These are phyloP conservation scores for Cyclostephanos tholiformis DNA, from an alignment of 108 stramenopile species.

Conservation along the genomic window DNA sequence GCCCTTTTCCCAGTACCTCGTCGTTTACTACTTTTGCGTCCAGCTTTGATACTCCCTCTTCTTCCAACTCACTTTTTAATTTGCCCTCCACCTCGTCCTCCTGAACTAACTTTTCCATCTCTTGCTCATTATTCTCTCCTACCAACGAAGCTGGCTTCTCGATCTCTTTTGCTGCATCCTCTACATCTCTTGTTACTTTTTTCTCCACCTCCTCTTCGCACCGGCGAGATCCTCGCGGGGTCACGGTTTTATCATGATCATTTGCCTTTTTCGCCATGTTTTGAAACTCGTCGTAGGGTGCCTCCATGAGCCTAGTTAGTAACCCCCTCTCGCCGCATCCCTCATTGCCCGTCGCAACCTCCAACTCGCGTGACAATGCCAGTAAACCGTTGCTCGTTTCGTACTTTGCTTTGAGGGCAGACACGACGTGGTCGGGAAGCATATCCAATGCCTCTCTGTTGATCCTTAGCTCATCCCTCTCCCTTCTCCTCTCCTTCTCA, in stretches of 20 bases:
- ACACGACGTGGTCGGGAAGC: slow-evolving; percentile 41
- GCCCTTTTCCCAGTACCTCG: too few relatives aligned
- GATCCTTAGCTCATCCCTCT: slow-evolving; percentile 15
- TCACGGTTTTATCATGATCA: not conserved
- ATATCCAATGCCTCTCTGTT: slow-evolving; percentile 30
- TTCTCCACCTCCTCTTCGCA: not conserved
- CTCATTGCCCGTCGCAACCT: slow-evolving; percentile 25
- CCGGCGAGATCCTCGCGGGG: too few relatives aligned
- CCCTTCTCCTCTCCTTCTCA: slow-evolving; percentile 3
- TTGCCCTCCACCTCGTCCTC: too few relatives aligned
- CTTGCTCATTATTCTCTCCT: too few relatives aligned
- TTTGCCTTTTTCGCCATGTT: not conserved
- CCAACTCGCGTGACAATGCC: slow-evolving; percentile 35
- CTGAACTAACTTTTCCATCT: too few relatives aligned
- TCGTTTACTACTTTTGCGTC: too few relatives aligned
- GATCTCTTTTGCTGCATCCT: too few relatives aligned
- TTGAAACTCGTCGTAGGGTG: not conserved
- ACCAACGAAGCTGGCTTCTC: too few relatives aligned
- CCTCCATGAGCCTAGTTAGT: slow-evolving; percentile 4
- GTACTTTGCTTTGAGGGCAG: slow-evolving; percentile 39
- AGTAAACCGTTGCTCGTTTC: slow-evolving; percentile 33
- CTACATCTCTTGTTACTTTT: not conserved
- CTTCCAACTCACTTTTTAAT: too few relatives aligned
- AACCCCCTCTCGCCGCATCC: slow-evolving; percentile 15
- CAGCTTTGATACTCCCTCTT: too few relatives aligned